Base-by-base conservation (phyloP, 139 green algal genomes). In the Pleodorina starrii region DNA sequence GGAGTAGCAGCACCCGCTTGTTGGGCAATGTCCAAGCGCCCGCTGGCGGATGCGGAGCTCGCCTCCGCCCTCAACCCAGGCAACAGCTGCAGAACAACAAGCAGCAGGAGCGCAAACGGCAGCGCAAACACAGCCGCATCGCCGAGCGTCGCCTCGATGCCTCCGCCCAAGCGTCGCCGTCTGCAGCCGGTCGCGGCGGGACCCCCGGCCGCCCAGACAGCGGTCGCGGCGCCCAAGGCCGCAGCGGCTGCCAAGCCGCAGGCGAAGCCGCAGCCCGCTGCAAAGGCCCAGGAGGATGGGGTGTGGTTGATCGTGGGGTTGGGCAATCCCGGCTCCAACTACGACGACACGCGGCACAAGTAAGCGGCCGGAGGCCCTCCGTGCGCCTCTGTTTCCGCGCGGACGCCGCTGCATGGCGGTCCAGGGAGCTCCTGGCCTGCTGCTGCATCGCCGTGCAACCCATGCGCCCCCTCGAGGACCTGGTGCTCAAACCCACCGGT, bases 281-380 rank as follows among this genome's bases (percentile, higher is more conserved):
- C 63, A n/a, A 88, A 88, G 35, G 44, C 23, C 29, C 42, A 88
- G 5, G 83, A 69, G 32, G 68, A 81, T 23, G 83, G 83, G 6
- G 36, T 86, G 48, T 91, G 87, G 87, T 36, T 91, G 0, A 91
- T 91, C 38, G 87, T 91, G 38, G 87, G 87, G 19, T 38, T 91
- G 42, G 87, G 87, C 35, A 91, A 91, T 36, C 87, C 87, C 0
- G 87, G 87, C 21, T 23, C 77, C 10, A 87, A 76, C 35, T 91
- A 91, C 54, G 87, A 91, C 14, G 35, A 85, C 77, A 91, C 87
- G n/a, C 50, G 87, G 9, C 81, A 87, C 48, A 83, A 77, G 69
- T 89, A 42, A 12, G 72, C 7, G 44, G 5, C 23, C n/a, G n/a
- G n/a, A n/a, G n/a, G n/a, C n/a, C n/a, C n/a, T n/a, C n/a, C n/a